These are phyloP conservation scores for Neonectria sp. DNA, from an alignment of 2,329 filamentous ascomycete genomes.

Conservation along the genomic window DNA sequence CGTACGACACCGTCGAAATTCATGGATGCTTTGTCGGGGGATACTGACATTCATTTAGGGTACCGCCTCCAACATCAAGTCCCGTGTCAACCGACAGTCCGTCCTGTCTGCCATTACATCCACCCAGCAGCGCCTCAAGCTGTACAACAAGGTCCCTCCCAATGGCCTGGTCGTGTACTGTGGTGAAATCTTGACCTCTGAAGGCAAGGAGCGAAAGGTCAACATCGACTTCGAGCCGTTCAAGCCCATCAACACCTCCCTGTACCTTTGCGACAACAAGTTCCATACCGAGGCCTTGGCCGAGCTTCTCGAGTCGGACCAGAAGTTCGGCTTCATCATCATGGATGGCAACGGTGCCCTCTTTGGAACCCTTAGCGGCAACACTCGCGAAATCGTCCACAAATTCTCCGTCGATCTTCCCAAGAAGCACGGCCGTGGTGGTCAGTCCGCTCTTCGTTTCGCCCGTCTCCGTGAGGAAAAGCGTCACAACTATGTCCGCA, in stretches of 20 bases:
- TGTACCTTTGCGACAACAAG: constrained; percentile 99
- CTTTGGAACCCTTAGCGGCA: constrained; percentile 96
- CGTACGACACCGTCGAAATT: constrained; percentile 66
- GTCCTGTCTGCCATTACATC: constrained; percentile 98
- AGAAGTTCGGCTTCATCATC: constrained; percentile 99
- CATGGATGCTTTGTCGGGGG: background rate
- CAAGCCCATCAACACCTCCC: constrained; percentile 99
- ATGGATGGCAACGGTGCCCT: constrained; percentile 99
- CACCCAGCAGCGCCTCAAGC: constrained; percentile 98
- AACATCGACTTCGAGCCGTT: constrained; percentile 99
- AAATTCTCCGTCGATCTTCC: constrained; percentile 99
- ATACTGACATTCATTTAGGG: constrained; percentile 70
- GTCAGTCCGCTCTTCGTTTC: constrained; percentile 99
- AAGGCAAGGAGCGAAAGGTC: constrained; percentile 99
- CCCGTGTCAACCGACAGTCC: constrained; percentile 97
- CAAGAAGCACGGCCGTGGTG: constrained; percentile 99
- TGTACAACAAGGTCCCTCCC: constrained; percentile 98
- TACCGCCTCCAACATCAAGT: constrained; percentile 99
- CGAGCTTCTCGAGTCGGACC: constrained; percentile 97
- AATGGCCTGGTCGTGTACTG: constrained; percentile 99
- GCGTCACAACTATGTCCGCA: constrained; percentile 99
- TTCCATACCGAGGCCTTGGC: constrained; percentile 98
- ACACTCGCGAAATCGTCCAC: constrained; percentile 96
- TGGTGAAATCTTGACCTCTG: constrained; percentile 99
- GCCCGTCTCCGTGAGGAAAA: constrained; percentile 99